phyloP scores from a whole-genome alignment of 2,329 filamentous ascomycete genomes.

The Colletotrichum incanum region DNA sequence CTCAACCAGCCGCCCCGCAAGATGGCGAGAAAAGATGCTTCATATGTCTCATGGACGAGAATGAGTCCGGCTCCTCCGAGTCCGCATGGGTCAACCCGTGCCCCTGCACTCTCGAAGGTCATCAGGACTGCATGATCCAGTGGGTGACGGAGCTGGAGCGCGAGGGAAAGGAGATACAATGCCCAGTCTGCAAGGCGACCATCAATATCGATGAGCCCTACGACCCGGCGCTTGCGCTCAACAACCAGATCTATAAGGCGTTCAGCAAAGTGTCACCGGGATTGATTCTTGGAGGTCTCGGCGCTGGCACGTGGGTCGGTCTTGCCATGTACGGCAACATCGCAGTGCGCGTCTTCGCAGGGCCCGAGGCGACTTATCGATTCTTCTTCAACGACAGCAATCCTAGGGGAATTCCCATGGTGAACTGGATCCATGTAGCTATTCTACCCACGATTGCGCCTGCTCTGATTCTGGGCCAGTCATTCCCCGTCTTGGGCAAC shows the following conservation, averaged over 20 bases:
- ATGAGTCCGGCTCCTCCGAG: conserved; percentile 61
- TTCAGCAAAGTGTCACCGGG: conserved; percentile 72
- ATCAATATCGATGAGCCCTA: conserved; percentile 84
- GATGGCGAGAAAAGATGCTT: conserved; percentile 65
- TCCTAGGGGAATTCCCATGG: conserved; percentile 28
- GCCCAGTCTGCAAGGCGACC: conserved; percentile 89
- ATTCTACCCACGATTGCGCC: conserved; percentile 63
- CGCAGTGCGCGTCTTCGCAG: conserved; percentile 68
- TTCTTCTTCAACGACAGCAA: conserved; percentile 42
- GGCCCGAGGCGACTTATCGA: conserved; percentile 55
- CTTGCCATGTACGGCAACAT: conserved; percentile 68
- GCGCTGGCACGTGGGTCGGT: conserved; percentile 66
- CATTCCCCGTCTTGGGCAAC: conserved; percentile 60
- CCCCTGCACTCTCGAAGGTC: conserved; percentile 90
- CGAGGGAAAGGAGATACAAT: conserved; percentile 77
- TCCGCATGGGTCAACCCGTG: conserved; percentile 88
- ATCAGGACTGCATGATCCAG: conserved; percentile 89
- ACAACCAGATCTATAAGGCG: conserved; percentile 71
- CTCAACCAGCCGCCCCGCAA: neutral
- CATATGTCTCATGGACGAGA: conserved; percentile 74
- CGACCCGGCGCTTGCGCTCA: conserved; percentile 79
- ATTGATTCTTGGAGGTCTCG: conserved; percentile 74
- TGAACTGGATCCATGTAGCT: conserved; percentile 42
- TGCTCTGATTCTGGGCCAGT: conserved; percentile 60
- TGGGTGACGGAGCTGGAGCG: conserved; percentile 94